Conservation (phyloP, 1,139 yeast genomes). For the Oligophagozyma castellii region DNA sequence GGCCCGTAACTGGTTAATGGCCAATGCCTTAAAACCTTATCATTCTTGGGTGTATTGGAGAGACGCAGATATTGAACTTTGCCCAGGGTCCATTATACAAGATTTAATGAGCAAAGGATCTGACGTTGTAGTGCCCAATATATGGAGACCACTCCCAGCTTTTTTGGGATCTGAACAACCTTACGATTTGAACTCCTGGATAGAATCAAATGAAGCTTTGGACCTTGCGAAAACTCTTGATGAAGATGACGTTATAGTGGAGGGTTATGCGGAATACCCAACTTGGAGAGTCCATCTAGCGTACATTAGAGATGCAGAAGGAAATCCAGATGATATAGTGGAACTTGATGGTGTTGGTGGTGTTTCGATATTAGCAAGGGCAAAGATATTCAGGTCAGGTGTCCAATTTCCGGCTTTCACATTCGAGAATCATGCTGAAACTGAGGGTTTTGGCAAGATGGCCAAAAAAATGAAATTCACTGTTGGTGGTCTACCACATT, state of each 20-base stretch:
- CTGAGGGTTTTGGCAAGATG: slow-evolving; percentile 85
- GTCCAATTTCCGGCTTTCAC: slow-evolving; percentile 86
- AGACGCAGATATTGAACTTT: slow-evolving; percentile 56
- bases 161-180: slow-evolving; percentile 87
- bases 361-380: slow-evolving; percentile 70
- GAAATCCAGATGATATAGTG: slow-evolving; percentile 78
- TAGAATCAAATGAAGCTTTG: slow-evolving; percentile 71
- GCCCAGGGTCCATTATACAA: slow-evolving; percentile 46
- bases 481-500: slow-evolving; percentile 78
- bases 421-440: slow-evolving; percentile 82
- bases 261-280: slow-evolving; percentile 84
- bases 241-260: slow-evolving; percentile 84
- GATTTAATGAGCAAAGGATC: slow-evolving; percentile 52
- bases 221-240: slow-evolving; percentile 63
- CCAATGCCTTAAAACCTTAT: slow-evolving; percentile 50
- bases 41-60: slow-evolving; percentile 76
- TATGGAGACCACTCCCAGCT: slow-evolving; percentile 85
- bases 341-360: slow-evolving; percentile 88
- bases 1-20: slow-evolving; percentile 57
- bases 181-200: slow-evolving; percentile 84
- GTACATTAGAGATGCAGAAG: slow-evolving; percentile 72
- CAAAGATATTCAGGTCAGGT: slow-evolving; percentile 66
- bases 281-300: slow-evolving; percentile 91
- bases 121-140: slow-evolving; percentile 69
- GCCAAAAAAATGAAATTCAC: slow-evolving; percentile 69